phyloP scores from a whole-genome alignment of 306 rosid genomes.

The Cyclanthera cordifolia region DNA sequence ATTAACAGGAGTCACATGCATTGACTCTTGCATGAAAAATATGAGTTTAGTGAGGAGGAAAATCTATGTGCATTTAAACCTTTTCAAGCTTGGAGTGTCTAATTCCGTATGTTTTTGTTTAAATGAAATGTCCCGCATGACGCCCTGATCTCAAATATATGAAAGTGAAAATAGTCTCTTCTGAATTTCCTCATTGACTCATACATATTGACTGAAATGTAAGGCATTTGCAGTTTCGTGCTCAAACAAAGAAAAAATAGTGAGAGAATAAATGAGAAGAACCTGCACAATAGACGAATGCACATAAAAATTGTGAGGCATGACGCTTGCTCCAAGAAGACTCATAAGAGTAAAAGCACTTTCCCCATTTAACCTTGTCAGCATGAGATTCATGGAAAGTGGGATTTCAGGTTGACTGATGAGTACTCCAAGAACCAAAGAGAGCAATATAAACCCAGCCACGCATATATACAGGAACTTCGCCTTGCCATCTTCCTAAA shows the following conservation, averaged over 20 bases:
- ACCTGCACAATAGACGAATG: conserved; percentile 95
- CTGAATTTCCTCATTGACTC: neutral
- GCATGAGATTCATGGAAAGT: conserved; percentile 48
- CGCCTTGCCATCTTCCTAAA: conserved; percentile 53
- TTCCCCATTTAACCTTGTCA: conserved; percentile 67
- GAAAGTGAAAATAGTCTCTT: neutral
- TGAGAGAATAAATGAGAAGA: conserved; percentile 17
- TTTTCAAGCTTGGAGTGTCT: neutral
- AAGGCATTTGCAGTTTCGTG: neutral
- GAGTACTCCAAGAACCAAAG: conserved; percentile 50
- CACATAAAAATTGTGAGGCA: conserved; percentile 91
- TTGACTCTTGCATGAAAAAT: neutral
- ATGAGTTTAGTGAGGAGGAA: neutral
- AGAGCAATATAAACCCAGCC: conserved; percentile 50
- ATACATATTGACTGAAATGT: neutral
- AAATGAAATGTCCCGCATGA: no score
- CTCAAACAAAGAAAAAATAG: neutral
- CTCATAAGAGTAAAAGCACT: conserved; percentile 80
- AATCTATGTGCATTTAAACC: neutral
- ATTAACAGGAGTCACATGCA: neutral
- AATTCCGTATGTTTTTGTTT: no score
- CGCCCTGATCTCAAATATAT: no score
- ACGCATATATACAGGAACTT: conserved; percentile 38
- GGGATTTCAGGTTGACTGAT: conserved; percentile 59
- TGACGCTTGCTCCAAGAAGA: conserved; percentile 87